Evolutionary conservation across 768 basidiomycete species (phyloP), one percentile per base, ranked within the genome.

Genomic region (Psilocybe cyanescens): DNA sequence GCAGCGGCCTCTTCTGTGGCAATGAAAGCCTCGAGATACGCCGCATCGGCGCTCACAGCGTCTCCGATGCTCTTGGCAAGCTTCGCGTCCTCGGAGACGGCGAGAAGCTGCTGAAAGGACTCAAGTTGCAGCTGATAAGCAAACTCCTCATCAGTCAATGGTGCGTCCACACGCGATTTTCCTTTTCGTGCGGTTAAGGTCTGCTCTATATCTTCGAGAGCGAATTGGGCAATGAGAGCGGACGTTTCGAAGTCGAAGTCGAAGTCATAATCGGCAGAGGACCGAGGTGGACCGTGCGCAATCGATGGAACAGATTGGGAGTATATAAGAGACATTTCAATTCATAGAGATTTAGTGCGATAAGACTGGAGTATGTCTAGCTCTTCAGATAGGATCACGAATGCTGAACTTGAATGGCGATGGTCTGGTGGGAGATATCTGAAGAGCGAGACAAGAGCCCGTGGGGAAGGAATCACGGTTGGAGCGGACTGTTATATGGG

Each of bases 1-100:
- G 59, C 61, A 5, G 79, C 78, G 5, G 72, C 77, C 30, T 67
- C 70, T 56, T 86, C 79, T 9, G 76, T 64, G 1, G 73, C 62
- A 1, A 55, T 58, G 6, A 76, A 52, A 0, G 74, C 74, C 14
- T 69, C 49, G 0, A 86, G 62, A 9, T 76, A 66, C 3, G 60
- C 62, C 0, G 59, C 68, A 52, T 83, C 81, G 0, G 68, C 65
- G 16, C 70, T 71, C n/a, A 82, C 63, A 3, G 82, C 81, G 4
- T 65, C 65, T n/a, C 74, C 75, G 8, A 86, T 62, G 59, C 80
- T 83, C 56, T 67, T 70, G 0, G 85, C 83, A 9, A 82, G 66
- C 14, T 67, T 70, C 12, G 70, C 59, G 61, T 85, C 83, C 2
- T 72, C 68, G 29, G 78, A 68, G n/a, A 69, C 46, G 0, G 63